These are phyloP conservation scores for Fusarium udum DNA, from an alignment of 2,329 filamentous ascomycete genomes.

Conservation along the genomic window DNA sequence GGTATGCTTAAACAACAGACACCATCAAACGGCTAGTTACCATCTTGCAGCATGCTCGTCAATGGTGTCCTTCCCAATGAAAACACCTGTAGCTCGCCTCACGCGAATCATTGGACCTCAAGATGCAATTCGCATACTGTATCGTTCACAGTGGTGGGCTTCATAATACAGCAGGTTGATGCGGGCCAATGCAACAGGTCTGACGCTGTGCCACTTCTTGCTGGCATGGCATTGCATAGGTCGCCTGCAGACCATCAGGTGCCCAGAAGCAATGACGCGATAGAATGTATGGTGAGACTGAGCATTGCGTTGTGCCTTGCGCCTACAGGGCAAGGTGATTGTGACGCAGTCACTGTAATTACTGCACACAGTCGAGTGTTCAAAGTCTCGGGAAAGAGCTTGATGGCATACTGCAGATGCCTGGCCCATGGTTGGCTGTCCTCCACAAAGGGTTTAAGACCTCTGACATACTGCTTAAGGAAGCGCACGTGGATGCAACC, in stretches of 20 bases:
- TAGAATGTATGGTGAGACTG: conserved; percentile 41
- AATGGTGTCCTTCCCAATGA: not conserved
- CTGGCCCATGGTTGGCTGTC: conserved; percentile 34
- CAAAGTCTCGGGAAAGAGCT: conserved; percentile 22
- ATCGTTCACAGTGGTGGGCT: conserved; percentile 18
- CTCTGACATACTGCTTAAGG: conserved; percentile 28
- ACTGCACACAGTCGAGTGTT: conserved; percentile 10
- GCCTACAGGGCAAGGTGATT: conserved; percentile 19
- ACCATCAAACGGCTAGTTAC: not conserved
- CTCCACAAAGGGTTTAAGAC: conserved; percentile 33
- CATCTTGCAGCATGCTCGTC: not conserved
- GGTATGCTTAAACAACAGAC: conserved; percentile 6
- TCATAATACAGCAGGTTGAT: conserved; percentile 8
- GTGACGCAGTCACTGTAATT: conserved; percentile 27
- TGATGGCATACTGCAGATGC: conserved; percentile 32
- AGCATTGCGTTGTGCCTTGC: conserved; percentile 38
- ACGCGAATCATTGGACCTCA: conserved; percentile 15
- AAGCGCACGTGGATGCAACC: conserved; percentile 39
- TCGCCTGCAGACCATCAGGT: conserved; percentile 43
- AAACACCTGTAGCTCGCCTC: conserved; percentile 18
- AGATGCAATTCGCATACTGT: conserved; percentile 10
- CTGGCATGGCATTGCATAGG: conserved; percentile 41
- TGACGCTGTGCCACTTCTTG: conserved; percentile 38
- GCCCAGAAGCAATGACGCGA: conserved; percentile 42
- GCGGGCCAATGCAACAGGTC: conserved; percentile 37